Evolutionary conservation across 1,284 basidiomycete species (phyloP), one percentile per base, ranked within the genome.

Genomic region (Singerocomus inundabilis): DNA sequence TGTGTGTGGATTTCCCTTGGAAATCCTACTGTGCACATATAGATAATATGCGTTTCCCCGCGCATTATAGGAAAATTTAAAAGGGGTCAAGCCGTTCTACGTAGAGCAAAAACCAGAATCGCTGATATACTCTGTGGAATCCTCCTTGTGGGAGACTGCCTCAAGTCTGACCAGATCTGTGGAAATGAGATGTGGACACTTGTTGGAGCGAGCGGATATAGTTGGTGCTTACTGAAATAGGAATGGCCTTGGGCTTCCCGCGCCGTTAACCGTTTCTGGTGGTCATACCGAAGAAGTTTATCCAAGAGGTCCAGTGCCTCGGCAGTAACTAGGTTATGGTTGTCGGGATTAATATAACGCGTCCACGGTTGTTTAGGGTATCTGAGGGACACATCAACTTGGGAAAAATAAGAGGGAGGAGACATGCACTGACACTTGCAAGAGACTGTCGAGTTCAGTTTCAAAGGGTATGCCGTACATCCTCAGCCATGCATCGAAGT

Each of bases 231-330:
- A 88, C 85, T 84, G 68, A 92, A 91, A 72, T 88, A 92, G 51
- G 84, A 74, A 67, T 91, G 88, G 44, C 74, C 75, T 70, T 87
- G 83, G 33, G 85, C 84, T 71, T 92, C 90, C 55, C 78, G 74
- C 13, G 92, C 91, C 18, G 92, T 93, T 48, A 91, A 74, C 53
- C 91, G 79, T 66, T 92, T 88, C 66, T 83, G 82, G 66, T 93
- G 91, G 68, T 94, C 85, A 70, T 92, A 94, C 46, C 84, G 79
- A 57, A 95, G 76, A 53, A 94, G 72, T 70, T 86, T 88, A 70
- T 94, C 92, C 37, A 95, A 70, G 52, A 94, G 84, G 68, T 93
- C 90, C 56, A 89, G 71, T 2, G 84, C 85, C 61, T 91, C 89
- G 54, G 81, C 74, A 7, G 85, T 84, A 47, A 88, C 84, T 59